A percentile compares a stretch with the other conserved stretches of the same genome.
Evolutionary conservation across 768 basidiomycete genomes (phyloP).

Genomic region (Kwoniella europaea): DNA sequence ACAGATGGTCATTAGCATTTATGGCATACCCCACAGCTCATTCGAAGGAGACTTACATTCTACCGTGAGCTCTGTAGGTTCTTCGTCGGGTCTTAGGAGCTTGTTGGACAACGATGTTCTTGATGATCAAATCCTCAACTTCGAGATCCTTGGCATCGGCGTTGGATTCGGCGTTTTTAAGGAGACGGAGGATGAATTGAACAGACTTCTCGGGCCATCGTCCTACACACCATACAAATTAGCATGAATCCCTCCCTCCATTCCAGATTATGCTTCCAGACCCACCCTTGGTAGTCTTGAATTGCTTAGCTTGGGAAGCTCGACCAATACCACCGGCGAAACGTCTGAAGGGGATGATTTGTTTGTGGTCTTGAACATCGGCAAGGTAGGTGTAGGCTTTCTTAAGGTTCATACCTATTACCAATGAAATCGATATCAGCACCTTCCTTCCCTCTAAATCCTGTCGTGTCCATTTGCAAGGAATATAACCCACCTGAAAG

Average conservation of each 20-base stretch:
- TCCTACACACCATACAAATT: constrained; percentile 64
- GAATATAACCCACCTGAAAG: constrained; percentile 70
- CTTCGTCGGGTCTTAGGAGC: constrained; percentile 99
- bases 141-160: constrained; percentile 97
- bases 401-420: constrained; percentile 82
- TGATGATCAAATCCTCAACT: constrained; percentile 88
- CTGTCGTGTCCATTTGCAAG: too few species aligned
- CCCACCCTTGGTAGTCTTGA: constrained; percentile 93
- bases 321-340: constrained; percentile 95
- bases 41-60: constrained; percentile 44
- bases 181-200: constrained; percentile 86
- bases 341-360: constrained; percentile 93
- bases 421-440: neutral
- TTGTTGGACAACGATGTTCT: constrained; percentile 97
- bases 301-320: constrained; percentile 92
- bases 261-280: constrained; percentile 29
- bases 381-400: constrained; percentile 95
- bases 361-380: constrained; percentile 95
- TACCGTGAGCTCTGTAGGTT: constrained; percentile 77
- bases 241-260: constrained; percentile 1
- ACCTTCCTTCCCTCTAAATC: neutral
- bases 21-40: neutral
- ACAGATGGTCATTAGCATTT: neutral
- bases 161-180: constrained; percentile 99
- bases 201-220: constrained; percentile 99